Evolutionary conservation across 352 stramenopile species (phyloP), one percentile per base, ranked within the genome.

Genomic region (Globisporangium yorkense): DNA sequence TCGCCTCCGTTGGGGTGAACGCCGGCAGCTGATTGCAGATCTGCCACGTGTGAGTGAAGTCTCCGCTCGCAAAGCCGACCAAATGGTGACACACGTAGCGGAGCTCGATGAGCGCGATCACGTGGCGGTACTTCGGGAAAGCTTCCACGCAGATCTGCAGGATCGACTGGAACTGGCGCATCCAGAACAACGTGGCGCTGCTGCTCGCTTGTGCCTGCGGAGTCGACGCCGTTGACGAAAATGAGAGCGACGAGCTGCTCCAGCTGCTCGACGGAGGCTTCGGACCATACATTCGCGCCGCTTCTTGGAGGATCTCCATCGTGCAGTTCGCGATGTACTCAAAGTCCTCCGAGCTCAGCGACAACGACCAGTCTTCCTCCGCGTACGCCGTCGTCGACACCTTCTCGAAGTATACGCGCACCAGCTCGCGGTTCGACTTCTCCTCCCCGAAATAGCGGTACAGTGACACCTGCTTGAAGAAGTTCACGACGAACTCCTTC

Each of bases 41-140:
- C 54, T 91, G 81, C 85, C 85, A 95, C 21, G 73, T 71, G 66
- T 93, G 92, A 51, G 68, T 66, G 43, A 85, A 80, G 31, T 83
- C 70, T 16, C 56, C 66, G n/a, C 67, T 80, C 8, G 77, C 69
- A 52, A 90, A 88, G 2, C 75, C 72, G 6, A 82, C 72, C 49
- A 92, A 70, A 37, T 95, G 83, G 47, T 95, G 85, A 39, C 77
- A 88, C 3, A 92, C 85, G 35, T 89, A 95, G 12, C 85, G 79
- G 3, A 92, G 71, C 57, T 95, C 85, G 45, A 93, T 77, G 7
- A 95, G 62, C 27, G 80, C 77, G 5, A 90, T 63, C 18, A 89
- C 66, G 49, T 88, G 70, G 7, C 67, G 74, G 57, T 85, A 87
- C 40, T 73, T 68, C 18, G 85, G 84, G 40, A 93, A 93, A 3